These are phyloP conservation scores for Echinosophora koreensis DNA, from an alignment of 306 rosid genomes.

Conservation along the genomic window DNA sequence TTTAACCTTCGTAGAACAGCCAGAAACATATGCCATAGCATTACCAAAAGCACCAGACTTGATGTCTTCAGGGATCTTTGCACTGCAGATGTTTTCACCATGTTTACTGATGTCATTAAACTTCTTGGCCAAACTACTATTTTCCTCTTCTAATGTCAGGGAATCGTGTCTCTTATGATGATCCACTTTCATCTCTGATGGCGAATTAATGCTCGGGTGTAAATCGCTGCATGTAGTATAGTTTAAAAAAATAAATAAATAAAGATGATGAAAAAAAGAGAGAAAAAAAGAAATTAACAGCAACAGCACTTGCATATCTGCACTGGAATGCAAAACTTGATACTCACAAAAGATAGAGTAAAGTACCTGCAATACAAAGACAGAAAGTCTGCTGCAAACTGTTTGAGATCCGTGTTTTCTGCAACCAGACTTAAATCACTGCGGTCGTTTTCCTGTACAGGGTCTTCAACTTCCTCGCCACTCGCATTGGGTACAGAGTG, in stretches of 20 bases:
- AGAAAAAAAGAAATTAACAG: neutral
- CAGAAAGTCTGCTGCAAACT: conserved; percentile 70
- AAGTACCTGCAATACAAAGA: conserved; percentile 84
- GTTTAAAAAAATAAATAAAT: neutral
- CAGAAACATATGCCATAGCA: conserved; percentile 47
- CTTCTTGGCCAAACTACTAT: conserved; percentile 55
- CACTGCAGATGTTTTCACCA: conserved; percentile 43
- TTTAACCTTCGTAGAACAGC: conserved; percentile 48
- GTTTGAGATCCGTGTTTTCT: conserved; percentile 56
- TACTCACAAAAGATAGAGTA: neutral
- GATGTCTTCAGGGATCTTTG: conserved; percentile 48
- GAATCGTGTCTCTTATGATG: conserved; percentile 56
- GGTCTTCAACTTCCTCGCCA: conserved; percentile 46
- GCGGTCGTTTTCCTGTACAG: conserved; percentile 40
- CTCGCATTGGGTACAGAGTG: conserved; percentile 30
- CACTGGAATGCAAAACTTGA: conserved; percentile 17
- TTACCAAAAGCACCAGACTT: conserved; percentile 51
- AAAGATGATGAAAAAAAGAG: neutral
- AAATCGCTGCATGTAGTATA: conserved; percentile 56
- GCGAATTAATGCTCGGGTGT: conserved; percentile 47
- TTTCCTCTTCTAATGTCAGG: conserved; percentile 46
- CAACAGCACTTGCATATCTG: conserved; percentile 17
- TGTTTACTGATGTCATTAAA: conserved; percentile 39
- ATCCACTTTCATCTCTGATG: conserved; percentile 58
- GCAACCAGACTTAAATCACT: conserved; percentile 43